Evolutionary conservation across 345 rosid genomes (phyloP).

Genomic region (Anacardium occidentale): DNA sequence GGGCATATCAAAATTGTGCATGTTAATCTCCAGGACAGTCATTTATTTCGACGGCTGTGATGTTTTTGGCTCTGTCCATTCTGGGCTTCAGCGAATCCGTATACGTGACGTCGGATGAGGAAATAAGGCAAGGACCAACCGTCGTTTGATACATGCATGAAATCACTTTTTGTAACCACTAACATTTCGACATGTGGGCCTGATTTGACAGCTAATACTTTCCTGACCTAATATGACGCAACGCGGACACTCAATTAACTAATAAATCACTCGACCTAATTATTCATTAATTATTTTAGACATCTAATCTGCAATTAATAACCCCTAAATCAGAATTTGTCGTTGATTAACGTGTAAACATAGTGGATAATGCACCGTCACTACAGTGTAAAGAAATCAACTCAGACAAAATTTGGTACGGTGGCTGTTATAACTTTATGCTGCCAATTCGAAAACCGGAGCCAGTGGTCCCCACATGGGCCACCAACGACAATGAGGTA

Average conservation of each 20-base stretch:
- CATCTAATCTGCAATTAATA: background rate
- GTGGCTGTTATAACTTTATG: background rate
- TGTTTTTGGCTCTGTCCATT: background rate
- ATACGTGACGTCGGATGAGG: slow-evolving; percentile 14
- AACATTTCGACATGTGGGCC: slow-evolving; percentile 12
- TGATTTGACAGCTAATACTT: background rate
- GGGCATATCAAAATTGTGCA: too few relatives aligned
- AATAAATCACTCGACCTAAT: too few relatives aligned
- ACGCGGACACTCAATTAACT: background rate
- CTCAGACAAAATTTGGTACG: background rate
- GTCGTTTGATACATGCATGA: background rate
- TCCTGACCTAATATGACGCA: too few relatives aligned
- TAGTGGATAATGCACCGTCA: slow-evolving; percentile 11
- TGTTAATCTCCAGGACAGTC: too few relatives aligned
- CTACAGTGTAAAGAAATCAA: background rate
- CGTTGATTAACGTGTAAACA: background rate
- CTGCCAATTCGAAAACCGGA: background rate
- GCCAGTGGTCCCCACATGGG: background rate
- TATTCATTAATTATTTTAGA: background rate
- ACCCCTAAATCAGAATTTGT: background rate
- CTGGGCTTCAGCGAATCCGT: background rate
- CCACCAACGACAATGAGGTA: background rate
- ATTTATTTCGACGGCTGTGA: slow-evolving; percentile 20
- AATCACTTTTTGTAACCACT: background rate
- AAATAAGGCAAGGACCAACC: background rate